Evolutionary conservation across 2,329 filamentous ascomycete genomes (phyloP), one percentile per base, ranked within the genome.

Genomic region (Lasiodiplodia theobromae): DNA sequence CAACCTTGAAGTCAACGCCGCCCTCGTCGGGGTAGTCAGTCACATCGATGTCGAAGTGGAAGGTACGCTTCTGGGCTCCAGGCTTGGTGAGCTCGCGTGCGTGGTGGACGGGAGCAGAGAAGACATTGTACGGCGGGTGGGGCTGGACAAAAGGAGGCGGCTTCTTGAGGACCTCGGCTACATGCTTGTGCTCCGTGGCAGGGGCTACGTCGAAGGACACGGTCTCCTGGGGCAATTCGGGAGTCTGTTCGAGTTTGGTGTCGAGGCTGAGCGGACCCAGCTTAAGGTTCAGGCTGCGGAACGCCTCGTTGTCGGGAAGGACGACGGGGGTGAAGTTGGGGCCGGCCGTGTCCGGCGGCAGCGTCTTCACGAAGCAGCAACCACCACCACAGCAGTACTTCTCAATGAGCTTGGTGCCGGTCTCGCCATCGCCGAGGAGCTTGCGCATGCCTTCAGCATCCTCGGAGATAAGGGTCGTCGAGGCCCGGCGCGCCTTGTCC

Each of bases 41-140:
- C 62, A 99, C 91, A 75, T 99, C 96, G 54, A 99, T 88, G 75
- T 98, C 96, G 75, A 98, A 98, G 81, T 99, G 96, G 79, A 95
- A 97, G 0, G 96, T 99, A 70, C 95, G 88, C 87, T 99, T 99
- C 84, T 97, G 93, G 5, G 96, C 96, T 25, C 95, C 95, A 28
- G 88, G 85, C 77, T 89, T 91, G 14, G 96, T 99, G 77, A 99
- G 83, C 80, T 97, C 94, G 68, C 96, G 91, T 2, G 93, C 88
- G 74, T 90, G 90, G 80, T 93, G 91, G 57, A 99, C 88, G 71
- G 90, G 93, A n/a, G 95, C 94, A 0, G 94, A 91, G 80, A 92
- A 97, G 70, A 98, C 94, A 72, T 95, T 86, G 80, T 97, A 96
- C 0, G 96, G 96, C 68, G 93, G 93, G 78, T 99, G 96, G 31